Evolutionary conservation across 2,329 filamentous ascomycete species (phyloP), one percentile per base, ranked within the genome.

Genomic region (Westerdykella aurantiaca): DNA sequence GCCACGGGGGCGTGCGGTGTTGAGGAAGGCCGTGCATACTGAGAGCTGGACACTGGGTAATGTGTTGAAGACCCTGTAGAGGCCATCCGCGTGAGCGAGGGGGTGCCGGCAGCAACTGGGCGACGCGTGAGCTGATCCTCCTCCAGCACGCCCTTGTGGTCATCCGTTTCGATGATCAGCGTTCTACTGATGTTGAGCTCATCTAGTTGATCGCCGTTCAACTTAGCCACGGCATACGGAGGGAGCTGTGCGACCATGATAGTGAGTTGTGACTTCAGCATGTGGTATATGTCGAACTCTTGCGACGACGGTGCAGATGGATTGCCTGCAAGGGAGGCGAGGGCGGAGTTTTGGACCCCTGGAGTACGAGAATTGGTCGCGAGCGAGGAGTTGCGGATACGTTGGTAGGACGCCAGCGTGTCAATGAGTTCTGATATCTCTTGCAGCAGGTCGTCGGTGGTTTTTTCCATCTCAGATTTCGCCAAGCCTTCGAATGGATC

Each of bases 151-250:
- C 89, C 89, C 50, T 78, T 79, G 64, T 86, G 86, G 57, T 88
- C 81, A 41, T 84, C 81, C 6, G 78, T 81, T 47, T 86, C 80
- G 38, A 94, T 73, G 46, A 88, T 71, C 16, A 95, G 78, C 61
- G 82, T 88, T 37, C 82, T 87, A 69, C 84, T 91, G 60, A 95
- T 85, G 49, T 87, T 83, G 38, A 95, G 72, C 45, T 89, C 86
- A 23, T 83, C 84, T n/a, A 95, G 70, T 63, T 89, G 86, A 61
- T 94, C 85, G 9, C 88, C 88, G 56, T 94, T 84, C 48, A 95
- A 72, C 58, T 93, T 91, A 5, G 89, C 83, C 18, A 95, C 85
- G 1, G 86, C 86, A 60, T 88, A 93, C 1, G 89, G 89, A 1
- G 89, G 89, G 10, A 95, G 70, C 33, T 78, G 81, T 51, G 84